Base-by-base conservation (phyloP, 2,329 filamentous ascomycete species). In the Fusarium udum region DNA sequence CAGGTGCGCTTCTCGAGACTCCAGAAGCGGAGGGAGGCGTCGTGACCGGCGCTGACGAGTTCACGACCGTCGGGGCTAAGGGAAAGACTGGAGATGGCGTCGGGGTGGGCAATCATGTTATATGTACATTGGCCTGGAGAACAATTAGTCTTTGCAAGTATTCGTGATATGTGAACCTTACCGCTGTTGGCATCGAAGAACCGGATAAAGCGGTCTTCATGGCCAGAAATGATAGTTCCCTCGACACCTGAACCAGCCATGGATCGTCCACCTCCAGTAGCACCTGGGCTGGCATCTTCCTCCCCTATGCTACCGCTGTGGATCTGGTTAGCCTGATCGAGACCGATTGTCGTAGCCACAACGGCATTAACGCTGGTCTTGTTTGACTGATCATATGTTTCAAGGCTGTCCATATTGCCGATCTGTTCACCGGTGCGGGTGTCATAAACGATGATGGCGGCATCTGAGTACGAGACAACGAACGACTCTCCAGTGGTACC, bases 151-250 rank as follows among this genome's bases (percentile, higher is more conserved):
- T 16, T 61, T 26, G 13, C 10, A 16, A 18, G 4, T 31, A 10
- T 8, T 22, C 4, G 18, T 20, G 6, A 2, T 22, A 28, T 20
- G 42, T 88, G 92, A 82, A 12, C 90, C 93, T 83, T 92, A 98
- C 96, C 96, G 84, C 94, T 97, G 80, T 99, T 98, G 72, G 96
- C 96, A 86, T 99, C 96, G 82, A 97, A 99, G 87, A 99, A 97
- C 75, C 95, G 89, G 77, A 99, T 95, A 79, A 95, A 98, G 77
- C 93, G 92, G 84, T 99, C 96, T 85, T 99, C 96, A 80, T 99
- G 95, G 73, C 96, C 96, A 70, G 93, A 97, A 74, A 99, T 98
- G 66, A 99, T 93, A 28, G 97, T 93, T 18, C 96, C 96, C 82
- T 98, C 95, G 2, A 97, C 91, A 39, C 93, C 93, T 64, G 92